phyloP scores from a whole-genome alignment of 139 green algal species.

The Coelastrella sp. region DNA sequence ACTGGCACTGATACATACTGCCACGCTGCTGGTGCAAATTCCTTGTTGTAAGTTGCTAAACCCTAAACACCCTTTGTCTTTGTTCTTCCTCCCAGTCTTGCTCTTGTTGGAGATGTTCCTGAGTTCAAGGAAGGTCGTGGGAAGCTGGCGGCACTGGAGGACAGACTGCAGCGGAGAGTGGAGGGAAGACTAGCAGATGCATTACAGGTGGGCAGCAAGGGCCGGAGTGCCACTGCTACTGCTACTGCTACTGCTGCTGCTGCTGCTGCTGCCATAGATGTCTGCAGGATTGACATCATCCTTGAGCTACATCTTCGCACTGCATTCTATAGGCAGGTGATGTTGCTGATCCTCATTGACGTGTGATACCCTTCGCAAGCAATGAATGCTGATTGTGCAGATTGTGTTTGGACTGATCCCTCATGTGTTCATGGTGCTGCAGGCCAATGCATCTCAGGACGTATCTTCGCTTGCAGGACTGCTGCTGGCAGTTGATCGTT shows the following conservation, averaged over 20 bases:
- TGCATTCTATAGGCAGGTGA: too few species aligned
- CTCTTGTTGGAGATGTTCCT: conserved; percentile 75
- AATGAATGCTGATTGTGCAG: too few species aligned
- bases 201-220: conserved; percentile 53
- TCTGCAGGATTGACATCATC: too few species aligned
- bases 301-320: too few species aligned
- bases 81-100: conserved; percentile 55
- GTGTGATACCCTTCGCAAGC: too few species aligned
- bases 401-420: too few species aligned
- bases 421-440: too few species aligned
- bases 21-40: too few species aligned
- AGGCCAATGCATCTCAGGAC: conserved; percentile 19
- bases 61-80: background rate
- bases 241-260: background rate
- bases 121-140: conserved; percentile 76
- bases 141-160: conserved; percentile 78
- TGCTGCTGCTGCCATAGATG: too few species aligned
- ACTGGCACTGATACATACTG: too few species aligned
- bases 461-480: conserved; percentile 59
- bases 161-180: conserved; percentile 78
- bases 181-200: conserved; percentile 79
- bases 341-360: too few species aligned
- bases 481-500: conserved; percentile 69
- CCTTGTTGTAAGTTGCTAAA: too few species aligned
- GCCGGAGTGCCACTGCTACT: background rate